Evolutionary conservation across 1,284 basidiomycete genomes (phyloP).

Genomic region (Wallemia mellicola): DNA sequence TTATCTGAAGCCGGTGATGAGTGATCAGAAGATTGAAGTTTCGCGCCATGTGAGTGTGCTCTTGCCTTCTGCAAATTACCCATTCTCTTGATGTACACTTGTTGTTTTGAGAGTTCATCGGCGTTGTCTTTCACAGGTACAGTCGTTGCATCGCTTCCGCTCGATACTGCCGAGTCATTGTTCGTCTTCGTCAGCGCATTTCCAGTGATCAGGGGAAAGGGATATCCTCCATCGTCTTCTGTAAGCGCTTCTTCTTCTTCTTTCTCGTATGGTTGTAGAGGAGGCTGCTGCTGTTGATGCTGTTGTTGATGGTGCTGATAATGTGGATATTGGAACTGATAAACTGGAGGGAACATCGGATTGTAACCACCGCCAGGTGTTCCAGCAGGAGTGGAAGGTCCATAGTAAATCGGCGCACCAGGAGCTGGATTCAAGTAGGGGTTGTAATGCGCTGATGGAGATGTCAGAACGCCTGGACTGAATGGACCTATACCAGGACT

Average conservation of each 20-base stretch:
- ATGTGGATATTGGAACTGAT: neutral
- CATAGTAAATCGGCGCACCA: constrained; percentile 15
- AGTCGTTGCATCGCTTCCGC: neutral
- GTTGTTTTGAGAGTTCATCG: neutral
- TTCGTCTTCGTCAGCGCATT: neutral
- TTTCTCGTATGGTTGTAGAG: no score
- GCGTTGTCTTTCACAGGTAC: neutral
- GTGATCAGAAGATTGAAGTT: neutral
- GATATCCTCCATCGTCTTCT: neutral
- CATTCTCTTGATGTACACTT: neutral
- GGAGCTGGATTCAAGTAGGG: constrained; percentile 17
- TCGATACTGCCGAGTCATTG: neutral
- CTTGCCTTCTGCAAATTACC: neutral
- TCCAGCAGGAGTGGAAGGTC: constrained; percentile 2
- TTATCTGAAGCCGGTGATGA: neutral
- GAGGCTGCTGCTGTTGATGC: neutral
- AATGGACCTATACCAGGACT: constrained; percentile 8
- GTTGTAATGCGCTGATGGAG: constrained; percentile 9
- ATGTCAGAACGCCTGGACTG: constrained; percentile 4
- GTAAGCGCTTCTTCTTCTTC: neutral
- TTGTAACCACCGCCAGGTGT: constrained; percentile 1
- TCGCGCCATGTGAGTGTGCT: neutral
- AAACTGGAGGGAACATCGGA: constrained; percentile 2
- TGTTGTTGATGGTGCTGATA: neutral
- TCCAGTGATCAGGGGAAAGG: neutral